Conservation (phyloP, 108 stramenopile genomes). For the Cyclotella cryptica region DNA sequence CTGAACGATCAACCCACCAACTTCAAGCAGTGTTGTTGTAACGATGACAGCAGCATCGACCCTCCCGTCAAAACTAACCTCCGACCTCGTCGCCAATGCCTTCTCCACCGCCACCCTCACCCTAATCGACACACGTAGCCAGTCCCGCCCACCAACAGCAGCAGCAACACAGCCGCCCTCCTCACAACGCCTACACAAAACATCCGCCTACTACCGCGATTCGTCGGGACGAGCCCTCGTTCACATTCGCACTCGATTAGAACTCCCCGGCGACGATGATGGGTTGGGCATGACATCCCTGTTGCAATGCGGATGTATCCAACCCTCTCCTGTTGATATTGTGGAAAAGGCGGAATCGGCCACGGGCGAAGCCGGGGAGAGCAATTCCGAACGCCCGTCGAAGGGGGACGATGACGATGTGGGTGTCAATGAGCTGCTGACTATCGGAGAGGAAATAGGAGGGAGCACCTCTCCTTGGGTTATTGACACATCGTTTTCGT, state of each 20-base stretch:
- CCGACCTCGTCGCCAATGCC: conserved; percentile 6
- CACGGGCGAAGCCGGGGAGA: conserved; percentile 1
- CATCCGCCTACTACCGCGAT: conserved; percentile 44
- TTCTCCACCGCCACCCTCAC: conserved; percentile 33
- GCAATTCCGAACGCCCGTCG: neutral
- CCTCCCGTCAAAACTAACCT: conserved; percentile 19
- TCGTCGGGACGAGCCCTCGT: conserved; percentile 48
- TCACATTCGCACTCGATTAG: conserved; percentile 30
- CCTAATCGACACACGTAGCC: conserved; percentile 1
- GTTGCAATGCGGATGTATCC: conserved; percentile 28
- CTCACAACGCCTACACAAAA: conserved; percentile 2
- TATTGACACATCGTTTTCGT: conserved; percentile 24
- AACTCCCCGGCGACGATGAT: conserved; percentile 6
- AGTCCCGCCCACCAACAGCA: too few species aligned
- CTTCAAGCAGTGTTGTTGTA: too few species aligned
- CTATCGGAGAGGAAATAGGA: conserved; percentile 25
- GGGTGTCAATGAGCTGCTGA: conserved; percentile 8
- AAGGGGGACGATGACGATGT: neutral
- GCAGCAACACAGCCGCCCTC: neutral
- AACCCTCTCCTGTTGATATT: conserved; percentile 22
- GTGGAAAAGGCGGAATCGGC: conserved; percentile 2
- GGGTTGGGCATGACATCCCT: conserved; percentile 10
- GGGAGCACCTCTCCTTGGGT: conserved; percentile 4
- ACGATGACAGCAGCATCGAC: neutral
- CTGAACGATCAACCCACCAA: too few species aligned